Percentiles rank a stretch among this genome's conserved stretches.
Conservation (phyloP, 176 grass and related monocot species). For the Canna indica region DNA sequence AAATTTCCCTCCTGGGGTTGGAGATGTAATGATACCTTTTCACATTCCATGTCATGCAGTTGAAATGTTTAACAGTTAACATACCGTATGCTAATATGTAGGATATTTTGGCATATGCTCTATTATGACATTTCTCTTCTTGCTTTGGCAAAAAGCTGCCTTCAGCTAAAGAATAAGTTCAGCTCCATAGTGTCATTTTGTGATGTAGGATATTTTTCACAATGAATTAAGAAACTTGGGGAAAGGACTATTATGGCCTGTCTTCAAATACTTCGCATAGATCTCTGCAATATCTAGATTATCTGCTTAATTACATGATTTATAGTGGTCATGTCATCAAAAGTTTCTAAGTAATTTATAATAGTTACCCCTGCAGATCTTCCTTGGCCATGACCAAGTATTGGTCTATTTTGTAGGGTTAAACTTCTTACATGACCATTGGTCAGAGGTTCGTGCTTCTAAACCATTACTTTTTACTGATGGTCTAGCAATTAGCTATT, state of each 20-base stretch:
- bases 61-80: too few species aligned
- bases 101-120: background rate
- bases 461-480: background rate
- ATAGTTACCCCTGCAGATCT: background rate
- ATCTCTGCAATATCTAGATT: background rate
- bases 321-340: too few species aligned
- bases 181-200: too few species aligned
- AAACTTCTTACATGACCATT: background rate
- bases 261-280: too few species aligned
- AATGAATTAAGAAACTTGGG: too few species aligned
- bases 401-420: background rate
- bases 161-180: too few species aligned
- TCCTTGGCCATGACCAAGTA: background rate
- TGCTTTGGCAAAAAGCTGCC: too few species aligned
- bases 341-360: background rate
- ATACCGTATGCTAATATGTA: too few species aligned
- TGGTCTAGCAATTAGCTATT: background rate
- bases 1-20: background rate
- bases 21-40: background rate
- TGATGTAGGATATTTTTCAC: too few species aligned
- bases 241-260: too few species aligned
- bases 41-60: background rate
- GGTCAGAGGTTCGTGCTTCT: background rate
- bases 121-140: background rate
- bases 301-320: background rate